These are phyloP conservation scores for Salvia sclarea DNA, from an alignment of 305 asterid genomes.

Conservation along the genomic window DNA sequence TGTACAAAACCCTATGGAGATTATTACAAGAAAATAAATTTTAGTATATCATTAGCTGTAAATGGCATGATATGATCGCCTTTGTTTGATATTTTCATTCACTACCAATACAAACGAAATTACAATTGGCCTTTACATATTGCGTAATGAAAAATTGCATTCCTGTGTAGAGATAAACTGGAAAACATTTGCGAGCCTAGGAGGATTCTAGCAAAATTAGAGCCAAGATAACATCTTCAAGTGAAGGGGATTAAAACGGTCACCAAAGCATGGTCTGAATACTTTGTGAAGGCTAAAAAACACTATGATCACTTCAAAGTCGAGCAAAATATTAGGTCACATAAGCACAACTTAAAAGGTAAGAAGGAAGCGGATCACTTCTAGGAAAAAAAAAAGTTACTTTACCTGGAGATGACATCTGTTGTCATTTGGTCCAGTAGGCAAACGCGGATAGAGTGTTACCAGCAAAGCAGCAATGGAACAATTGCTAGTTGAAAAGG, in stretches of 20 bases:
- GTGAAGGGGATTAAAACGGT: neutral
- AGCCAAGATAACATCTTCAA: neutral
- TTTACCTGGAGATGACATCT: constrained; percentile 98
- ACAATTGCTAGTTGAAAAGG: constrained; percentile 87
- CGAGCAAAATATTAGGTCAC: neutral
- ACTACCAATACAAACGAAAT: too few relatives aligned
- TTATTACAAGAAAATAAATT: too few relatives aligned
- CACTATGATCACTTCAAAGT: neutral
- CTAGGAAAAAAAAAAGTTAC: constrained; percentile 23
- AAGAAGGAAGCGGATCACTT: neutral
- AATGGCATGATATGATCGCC: too few relatives aligned
- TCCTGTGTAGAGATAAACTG: neutral
- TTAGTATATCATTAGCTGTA: too few relatives aligned
- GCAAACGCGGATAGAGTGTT: constrained; percentile 91
- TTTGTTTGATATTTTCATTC: too few relatives aligned
- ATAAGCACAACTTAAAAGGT: neutral
- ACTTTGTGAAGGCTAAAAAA: neutral
- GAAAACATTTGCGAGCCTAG: neutral
- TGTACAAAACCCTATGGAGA: too few relatives aligned
- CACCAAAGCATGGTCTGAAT: neutral
- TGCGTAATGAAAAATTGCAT: neutral
- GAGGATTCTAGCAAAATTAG: neutral
- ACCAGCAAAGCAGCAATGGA: constrained; percentile 85
- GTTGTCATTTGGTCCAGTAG: constrained; percentile 96
- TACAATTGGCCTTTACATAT: too few relatives aligned